These are phyloP conservation scores for Herpetomonas muscarum DNA, from an alignment of 208 protist genomes.

Conservation along the genomic window DNA sequence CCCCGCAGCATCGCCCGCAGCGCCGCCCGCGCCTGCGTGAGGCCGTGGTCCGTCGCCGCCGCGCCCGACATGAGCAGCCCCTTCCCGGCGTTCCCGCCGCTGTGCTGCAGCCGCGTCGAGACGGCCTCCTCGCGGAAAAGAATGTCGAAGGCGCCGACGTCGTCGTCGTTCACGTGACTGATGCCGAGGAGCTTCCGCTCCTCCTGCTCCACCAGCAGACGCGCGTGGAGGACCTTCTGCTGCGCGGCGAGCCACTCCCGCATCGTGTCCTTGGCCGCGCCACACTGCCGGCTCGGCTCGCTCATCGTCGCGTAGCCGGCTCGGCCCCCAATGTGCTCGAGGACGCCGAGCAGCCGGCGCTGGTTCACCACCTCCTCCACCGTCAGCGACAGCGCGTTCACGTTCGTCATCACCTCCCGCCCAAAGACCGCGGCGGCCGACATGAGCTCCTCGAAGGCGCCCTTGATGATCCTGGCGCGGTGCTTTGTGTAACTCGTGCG, in stretches of 20 bases:
- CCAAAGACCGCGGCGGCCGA: conserved; percentile 24
- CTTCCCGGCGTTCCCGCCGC: conserved; percentile 10
- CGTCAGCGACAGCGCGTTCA: conserved; percentile 27
- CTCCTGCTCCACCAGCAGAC: conserved; percentile 12
- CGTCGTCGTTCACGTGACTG: conserved; percentile 26
- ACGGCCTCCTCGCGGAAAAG: conserved; percentile 35
- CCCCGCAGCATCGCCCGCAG: conserved; percentile 37
- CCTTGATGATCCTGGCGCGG: conserved; percentile 20
- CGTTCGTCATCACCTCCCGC: conserved; percentile 27
- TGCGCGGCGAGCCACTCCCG: conserved; percentile 39
- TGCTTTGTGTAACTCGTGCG: conserved; percentile 32
- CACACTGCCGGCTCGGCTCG: conserved; percentile 20
- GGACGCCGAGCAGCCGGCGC: conserved; percentile 36
- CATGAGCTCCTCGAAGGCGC: conserved; percentile 23
- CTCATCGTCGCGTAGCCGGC: conserved; percentile 8
- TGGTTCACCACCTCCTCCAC: conserved; percentile 60
- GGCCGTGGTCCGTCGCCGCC: conserved; percentile 19
- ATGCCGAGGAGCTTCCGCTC: conserved; percentile 7
- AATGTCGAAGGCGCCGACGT: conserved; percentile 35
- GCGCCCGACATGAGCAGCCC: conserved; percentile 32
- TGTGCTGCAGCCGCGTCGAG: conserved; percentile 5
- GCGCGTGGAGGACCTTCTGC: conserved; percentile 21
- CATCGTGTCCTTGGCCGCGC: conserved; percentile 20
- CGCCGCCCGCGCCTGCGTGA: conserved; percentile 31
- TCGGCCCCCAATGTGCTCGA: conserved; percentile 22